phyloP scores from a whole-genome alignment of 805 yeast genomes.

The Metschnikowia cubensis region DNA sequence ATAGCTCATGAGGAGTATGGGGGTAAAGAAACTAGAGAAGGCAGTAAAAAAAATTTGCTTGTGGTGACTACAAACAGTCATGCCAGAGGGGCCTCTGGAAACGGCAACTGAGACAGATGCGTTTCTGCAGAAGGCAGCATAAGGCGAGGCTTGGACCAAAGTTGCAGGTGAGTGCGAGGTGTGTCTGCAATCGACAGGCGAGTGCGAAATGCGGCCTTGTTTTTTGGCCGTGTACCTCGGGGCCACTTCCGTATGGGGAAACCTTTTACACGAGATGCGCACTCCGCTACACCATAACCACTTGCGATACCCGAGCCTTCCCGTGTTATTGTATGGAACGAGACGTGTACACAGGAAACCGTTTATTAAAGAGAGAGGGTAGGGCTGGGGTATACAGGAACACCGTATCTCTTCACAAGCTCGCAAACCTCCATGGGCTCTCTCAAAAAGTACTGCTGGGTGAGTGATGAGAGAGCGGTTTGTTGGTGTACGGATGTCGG shows the following conservation, averaged over 20 bases:
- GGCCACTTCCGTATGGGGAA: not conserved
- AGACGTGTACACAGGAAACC: too few species aligned
- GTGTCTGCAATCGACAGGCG: not conserved
- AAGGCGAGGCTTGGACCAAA: not conserved
- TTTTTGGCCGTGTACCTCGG: not conserved
- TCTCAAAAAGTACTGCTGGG: too few species aligned
- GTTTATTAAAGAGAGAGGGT: too few species aligned
- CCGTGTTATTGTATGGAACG: too few species aligned
- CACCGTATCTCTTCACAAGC: too few species aligned
- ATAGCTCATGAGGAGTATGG: slow-evolving; percentile 21
- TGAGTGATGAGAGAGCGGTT: too few species aligned
- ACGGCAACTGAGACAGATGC: slow-evolving; percentile 2
- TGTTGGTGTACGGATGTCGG: too few species aligned
- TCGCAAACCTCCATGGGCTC: too few species aligned
- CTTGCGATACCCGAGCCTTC: too few species aligned
- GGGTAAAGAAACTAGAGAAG: slow-evolving; percentile 1
- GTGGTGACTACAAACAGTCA: not conserved
- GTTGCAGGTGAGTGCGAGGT: not conserved
- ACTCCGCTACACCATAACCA: not conserved
- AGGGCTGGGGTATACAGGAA: too few species aligned
- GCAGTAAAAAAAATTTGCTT: slow-evolving; percentile 2
- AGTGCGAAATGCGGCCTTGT: not conserved
- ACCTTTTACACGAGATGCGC: not conserved
- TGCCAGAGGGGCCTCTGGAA: slow-evolving; percentile 1
- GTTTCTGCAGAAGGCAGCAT: not conserved